These are phyloP conservation scores for Trametes cinnabarina DNA, from an alignment of 768 basidiomycete species.

Conservation along the genomic window DNA sequence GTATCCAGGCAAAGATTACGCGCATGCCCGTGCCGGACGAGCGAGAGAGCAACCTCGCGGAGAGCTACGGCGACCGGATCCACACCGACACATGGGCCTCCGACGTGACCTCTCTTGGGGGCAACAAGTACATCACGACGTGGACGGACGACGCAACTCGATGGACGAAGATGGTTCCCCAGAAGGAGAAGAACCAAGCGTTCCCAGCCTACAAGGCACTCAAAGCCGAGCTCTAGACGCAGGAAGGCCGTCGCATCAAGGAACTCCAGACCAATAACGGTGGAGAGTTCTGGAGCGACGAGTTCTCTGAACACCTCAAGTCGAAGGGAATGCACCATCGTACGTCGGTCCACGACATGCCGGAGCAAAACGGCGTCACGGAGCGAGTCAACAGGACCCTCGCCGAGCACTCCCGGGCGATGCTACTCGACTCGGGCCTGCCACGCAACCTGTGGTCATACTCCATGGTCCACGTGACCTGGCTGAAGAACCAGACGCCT, in stretches of 20 bases:
- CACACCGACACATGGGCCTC: conserved; percentile 47
- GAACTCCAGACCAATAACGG: conserved; percentile 42
- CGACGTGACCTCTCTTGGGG: conserved; percentile 25
- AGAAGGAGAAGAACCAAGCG: conserved; percentile 34
- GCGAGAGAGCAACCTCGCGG: not conserved
- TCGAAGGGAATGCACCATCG: not conserved
- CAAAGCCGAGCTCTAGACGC: conserved; percentile 35
- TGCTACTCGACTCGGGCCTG: conserved; percentile 28
- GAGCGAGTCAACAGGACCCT: conserved; percentile 22
- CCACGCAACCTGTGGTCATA: conserved; percentile 41
- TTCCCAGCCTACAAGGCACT: conserved; percentile 32
- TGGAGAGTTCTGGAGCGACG: conserved; percentile 24
- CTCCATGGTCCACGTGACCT: conserved; percentile 33
- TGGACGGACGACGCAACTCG: conserved; percentile 32
- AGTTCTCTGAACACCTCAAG: not conserved
- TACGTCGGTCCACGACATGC: conserved; percentile 25
- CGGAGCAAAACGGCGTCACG: conserved; percentile 26
- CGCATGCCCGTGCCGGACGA: conserved; percentile 8
- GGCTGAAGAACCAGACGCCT: conserved; percentile 36
- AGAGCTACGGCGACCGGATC: conserved; percentile 35
- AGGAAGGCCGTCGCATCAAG: conserved; percentile 32
- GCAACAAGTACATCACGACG: conserved; percentile 21
- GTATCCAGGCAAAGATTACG: conserved; percentile 32
- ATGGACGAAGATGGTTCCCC: conserved; percentile 27
- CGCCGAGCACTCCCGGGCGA: not conserved